Percentiles rank a stretch among this genome's conserved stretches.
These are phyloP conservation scores for Zea luxurians DNA, from an alignment of 176 grass and related monocot genomes.

Conservation along the genomic window DNA sequence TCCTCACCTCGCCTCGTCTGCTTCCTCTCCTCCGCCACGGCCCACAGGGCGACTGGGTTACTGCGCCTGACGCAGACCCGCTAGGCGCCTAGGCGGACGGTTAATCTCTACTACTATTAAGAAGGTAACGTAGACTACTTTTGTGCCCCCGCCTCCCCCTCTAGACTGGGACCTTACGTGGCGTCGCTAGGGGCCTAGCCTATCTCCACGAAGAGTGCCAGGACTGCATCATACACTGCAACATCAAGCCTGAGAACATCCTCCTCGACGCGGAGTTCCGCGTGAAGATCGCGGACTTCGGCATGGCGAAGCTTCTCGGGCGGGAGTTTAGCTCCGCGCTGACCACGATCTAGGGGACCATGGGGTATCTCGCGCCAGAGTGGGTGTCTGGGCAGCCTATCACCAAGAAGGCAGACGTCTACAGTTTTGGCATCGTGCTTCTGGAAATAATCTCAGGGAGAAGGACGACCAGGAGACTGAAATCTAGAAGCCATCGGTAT, in stretches of 20 bases:
- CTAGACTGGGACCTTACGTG: neutral
- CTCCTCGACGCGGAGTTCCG: neutral
- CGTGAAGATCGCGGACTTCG: neutral
- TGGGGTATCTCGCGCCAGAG: slow-evolving; percentile 7
- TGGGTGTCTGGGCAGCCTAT: neutral
- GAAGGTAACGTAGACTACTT: no score
- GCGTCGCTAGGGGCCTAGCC: neutral
- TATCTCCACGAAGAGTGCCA: slow-evolving; percentile 5
- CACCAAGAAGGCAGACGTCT: neutral
- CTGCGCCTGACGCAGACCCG: neutral
- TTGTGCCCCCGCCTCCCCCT: no score
- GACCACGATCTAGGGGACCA: neutral
- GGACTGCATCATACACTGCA: neutral
- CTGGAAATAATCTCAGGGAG: slow-evolving; percentile 1
- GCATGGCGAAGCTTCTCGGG: slow-evolving; percentile 2
- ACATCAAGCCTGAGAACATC: neutral
- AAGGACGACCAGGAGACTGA: neutral
- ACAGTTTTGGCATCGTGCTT: slow-evolving; percentile 12
- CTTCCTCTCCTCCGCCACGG: neutral
- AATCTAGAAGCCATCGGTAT: neutral
- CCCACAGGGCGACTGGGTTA: neutral
- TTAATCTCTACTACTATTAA: no score
- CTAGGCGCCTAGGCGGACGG: neutral
- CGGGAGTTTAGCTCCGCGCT: neutral
- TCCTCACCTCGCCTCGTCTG: neutral